Percentiles rank a stretch among this genome's conserved stretches.
Evolutionary conservation across 2,329 filamentous ascomycete genomes (phyloP).

Genomic region (Exophiala sp.): DNA sequence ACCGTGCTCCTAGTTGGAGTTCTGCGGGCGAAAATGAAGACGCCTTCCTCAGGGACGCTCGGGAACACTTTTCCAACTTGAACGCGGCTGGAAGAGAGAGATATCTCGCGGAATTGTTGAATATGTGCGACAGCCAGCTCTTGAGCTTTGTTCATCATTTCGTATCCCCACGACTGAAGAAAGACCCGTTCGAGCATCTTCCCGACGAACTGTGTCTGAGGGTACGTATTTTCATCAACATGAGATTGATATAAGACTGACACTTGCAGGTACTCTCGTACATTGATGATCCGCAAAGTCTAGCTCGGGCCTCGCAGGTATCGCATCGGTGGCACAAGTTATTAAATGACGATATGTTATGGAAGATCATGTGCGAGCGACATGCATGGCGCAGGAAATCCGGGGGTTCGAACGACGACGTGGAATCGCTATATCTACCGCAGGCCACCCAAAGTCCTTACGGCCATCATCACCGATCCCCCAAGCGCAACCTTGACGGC

Average conservation of each 20-base stretch:
- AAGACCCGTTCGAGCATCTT: conserved; percentile 87
- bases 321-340: conserved; percentile 90
- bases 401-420: conserved; percentile 38
- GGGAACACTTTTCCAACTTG: conserved; percentile 72
- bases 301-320: conserved; percentile 92
- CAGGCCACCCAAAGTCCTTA: conserved; percentile 48
- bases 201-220: conserved; percentile 89
- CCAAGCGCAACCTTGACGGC: conserved; percentile 26
- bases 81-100: conserved; percentile 70
- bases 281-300: conserved; percentile 90
- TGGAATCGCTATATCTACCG: conserved; percentile 38
- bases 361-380: conserved; percentile 95
- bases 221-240: conserved; percentile 48
- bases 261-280: conserved; percentile 76
- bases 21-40: conserved; percentile 63
- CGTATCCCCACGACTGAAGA: conserved; percentile 87
- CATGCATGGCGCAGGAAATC: conserved; percentile 70
- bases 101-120: conserved; percentile 79
- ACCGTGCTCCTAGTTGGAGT: conserved; percentile 49
- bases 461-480: conserved; percentile 13
- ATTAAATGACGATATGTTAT: conserved; percentile 92
- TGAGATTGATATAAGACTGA: background rate
- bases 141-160: conserved; percentile 95
- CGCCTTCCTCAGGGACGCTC: conserved; percentile 70
- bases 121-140: conserved; percentile 90